A percentile compares a stretch with the other conserved stretches of the same genome.
Conservation (phyloP, 257 asterid genomes). For the Plantago ovata region DNA sequence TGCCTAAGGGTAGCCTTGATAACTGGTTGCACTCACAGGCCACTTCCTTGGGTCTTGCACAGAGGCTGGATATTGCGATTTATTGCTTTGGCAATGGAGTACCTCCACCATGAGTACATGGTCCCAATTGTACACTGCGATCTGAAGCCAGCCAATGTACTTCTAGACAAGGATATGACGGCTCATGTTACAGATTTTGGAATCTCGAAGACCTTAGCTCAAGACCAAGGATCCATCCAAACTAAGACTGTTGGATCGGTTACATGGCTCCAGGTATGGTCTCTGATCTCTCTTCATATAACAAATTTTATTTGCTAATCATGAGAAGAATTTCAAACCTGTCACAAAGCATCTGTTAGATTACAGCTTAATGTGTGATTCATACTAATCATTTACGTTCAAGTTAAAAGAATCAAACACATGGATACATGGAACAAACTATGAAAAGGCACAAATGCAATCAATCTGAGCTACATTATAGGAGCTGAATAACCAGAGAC, state of each 20-base stretch:
- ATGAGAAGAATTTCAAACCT: too few species aligned
- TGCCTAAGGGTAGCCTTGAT: conserved; percentile 45
- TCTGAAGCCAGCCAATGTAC: conserved; percentile 43
- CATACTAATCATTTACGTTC: too few species aligned
- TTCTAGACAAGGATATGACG: conserved; percentile 39
- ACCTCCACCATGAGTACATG: conserved; percentile 37
- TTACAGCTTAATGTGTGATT: too few species aligned
- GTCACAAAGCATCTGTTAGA: too few species aligned
- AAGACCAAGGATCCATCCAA: conserved; percentile 20
- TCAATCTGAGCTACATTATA: too few species aligned
- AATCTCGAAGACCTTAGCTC: conserved; percentile 33
- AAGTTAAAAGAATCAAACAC: too few species aligned
- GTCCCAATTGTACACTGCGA: conserved; percentile 41
- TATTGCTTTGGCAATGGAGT: conserved; percentile 41
- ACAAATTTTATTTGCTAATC: too few species aligned
- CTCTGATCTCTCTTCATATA: neutral
- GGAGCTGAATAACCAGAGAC: too few species aligned
- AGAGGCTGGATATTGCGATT: conserved; percentile 32
- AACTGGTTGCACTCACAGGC: conserved; percentile 25
- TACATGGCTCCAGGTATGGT: conserved; percentile 48
- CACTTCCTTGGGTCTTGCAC: conserved; percentile 19
- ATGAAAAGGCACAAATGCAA: too few species aligned
- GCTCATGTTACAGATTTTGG: conserved; percentile 52
- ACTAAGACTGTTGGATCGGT: conserved; percentile 42
- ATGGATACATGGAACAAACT: too few species aligned